Base-by-base conservation (phyloP, 2,329 filamentous ascomycete genomes). In the Phaeoacremonium minimum region DNA sequence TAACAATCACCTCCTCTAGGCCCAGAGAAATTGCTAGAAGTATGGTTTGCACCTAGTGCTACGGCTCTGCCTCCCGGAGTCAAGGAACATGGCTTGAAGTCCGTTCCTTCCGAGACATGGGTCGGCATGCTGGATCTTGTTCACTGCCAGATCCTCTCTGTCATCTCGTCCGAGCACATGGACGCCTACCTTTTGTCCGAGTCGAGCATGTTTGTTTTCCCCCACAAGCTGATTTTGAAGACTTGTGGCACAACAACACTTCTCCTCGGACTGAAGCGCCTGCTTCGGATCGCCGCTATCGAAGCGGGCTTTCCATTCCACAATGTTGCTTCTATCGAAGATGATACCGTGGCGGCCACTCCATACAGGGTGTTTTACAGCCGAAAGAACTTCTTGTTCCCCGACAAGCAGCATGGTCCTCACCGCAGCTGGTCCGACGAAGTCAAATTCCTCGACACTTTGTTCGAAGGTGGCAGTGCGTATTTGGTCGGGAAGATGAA, bases 401-500 rank as follows among this genome's bases (percentile, higher is more conserved):
- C 93, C 2, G 87, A 96, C 57, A 87, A 88, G 62, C 93, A 98
- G 68, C 86, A 79, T 39, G 90, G 90, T 7, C 93, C 93, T 37
- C 93, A 98, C 64, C 85, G 89, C 45, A 97, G 90, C 80, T 98
- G 93, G 93, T 85, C 89, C 50, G 85, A 96, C 57, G 93, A 98
- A 61, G 91, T 97, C 55, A 85, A 83, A 52, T 95, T 84, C 52
- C 75, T 98, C 45, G 93, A 98, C 65, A 84, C 86, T 57, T 87
- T 90, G 63, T 96, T 98, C 58, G 73, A 85, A 43, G 84, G 87
- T 38, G 93, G 93, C 37, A 97, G 91, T 61, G 93, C 93, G 34
- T 98, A 98, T 64, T 95, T 97, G 90, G 94, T 98, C 47, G 93
- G 93, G 55, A 97, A 96, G 69, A 97, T 97, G 91, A 98, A 98